Conservation (phyloP, 306 rosid species). For the Hippophae tibetana region DNA sequence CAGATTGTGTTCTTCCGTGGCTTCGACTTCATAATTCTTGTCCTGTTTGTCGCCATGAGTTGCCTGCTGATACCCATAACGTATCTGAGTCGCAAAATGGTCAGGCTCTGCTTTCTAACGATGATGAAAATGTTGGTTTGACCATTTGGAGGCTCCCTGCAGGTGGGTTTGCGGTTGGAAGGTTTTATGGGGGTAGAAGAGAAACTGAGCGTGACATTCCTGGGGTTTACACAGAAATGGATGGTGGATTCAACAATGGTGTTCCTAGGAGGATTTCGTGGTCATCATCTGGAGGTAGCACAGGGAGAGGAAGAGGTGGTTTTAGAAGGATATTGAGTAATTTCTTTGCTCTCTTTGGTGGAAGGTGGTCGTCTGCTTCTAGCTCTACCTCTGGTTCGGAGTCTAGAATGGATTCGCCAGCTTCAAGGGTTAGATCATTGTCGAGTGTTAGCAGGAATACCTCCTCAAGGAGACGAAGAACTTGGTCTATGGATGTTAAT, state of each 20-base stretch:
- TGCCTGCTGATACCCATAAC: conserved; percentile 40
- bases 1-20: conserved; percentile 81
- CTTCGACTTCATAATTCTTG: conserved; percentile 67
- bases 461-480: conserved; percentile 36
- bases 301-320: conserved; percentile 46
- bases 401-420: background rate
- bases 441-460: conserved; percentile 13
- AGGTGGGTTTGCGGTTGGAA: conserved; percentile 84
- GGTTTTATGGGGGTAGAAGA: conserved; percentile 60
- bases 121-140: conserved; percentile 49
- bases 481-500: conserved; percentile 75
- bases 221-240: conserved; percentile 70
- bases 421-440: conserved; percentile 21
- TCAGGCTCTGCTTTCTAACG: conserved; percentile 9
- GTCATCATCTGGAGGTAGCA: conserved; percentile 39
- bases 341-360: conserved; percentile 48
- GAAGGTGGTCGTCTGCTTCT: conserved; percentile 19
- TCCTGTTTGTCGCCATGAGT: conserved; percentile 75
- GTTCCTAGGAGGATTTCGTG: conserved; percentile 55
- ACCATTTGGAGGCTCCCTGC: conserved; percentile 86
- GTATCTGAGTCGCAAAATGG: background rate
- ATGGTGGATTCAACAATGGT: conserved; percentile 61
- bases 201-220: conserved; percentile 66
- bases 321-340: conserved; percentile 26
- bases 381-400: conserved; percentile 22